These are phyloP conservation scores for Pseudozyma thailandica DNA, from an alignment of 1,284 basidiomycete species.

Conservation along the genomic window DNA sequence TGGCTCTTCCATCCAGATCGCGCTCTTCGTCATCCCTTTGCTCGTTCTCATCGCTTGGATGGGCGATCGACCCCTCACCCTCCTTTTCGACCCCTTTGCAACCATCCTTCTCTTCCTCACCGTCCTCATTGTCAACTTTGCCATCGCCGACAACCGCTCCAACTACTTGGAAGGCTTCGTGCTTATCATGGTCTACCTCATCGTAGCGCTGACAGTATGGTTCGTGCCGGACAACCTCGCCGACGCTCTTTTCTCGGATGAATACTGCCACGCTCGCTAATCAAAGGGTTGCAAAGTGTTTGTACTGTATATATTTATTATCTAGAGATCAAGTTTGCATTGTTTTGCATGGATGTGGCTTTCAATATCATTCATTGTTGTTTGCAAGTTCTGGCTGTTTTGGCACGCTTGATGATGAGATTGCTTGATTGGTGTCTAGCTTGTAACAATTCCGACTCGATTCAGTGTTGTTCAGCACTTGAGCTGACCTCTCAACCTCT, in stretches of 20 bases:
- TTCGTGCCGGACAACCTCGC: constrained; percentile 46
- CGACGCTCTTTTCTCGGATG: constrained; percentile 40
- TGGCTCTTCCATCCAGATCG: constrained; percentile 61
- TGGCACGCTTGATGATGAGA: no score
- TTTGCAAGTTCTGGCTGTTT: neutral
- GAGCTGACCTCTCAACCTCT: constrained; percentile 71
- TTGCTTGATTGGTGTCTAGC: neutral
- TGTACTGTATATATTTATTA: constrained; percentile 8
- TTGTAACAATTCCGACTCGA: neutral
- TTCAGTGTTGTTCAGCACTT: neutral
- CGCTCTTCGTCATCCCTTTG: constrained; percentile 60
- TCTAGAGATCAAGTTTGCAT: neutral
- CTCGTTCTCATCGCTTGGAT: constrained; percentile 63
- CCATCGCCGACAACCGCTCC: constrained; percentile 54
- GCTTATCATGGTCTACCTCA: constrained; percentile 57
- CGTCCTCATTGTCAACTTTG: constrained; percentile 57
- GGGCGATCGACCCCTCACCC: constrained; percentile 51
- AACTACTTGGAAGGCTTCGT: constrained; percentile 60
- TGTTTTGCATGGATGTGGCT: neutral
- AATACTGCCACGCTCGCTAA: constrained; percentile 19
- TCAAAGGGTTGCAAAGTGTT: neutral
- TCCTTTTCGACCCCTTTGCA: constrained; percentile 61
- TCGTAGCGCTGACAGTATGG: constrained; percentile 54
- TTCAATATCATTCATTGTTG: neutral
- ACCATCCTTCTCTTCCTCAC: constrained; percentile 59